phyloP scores from a whole-genome alignment of 2,329 filamentous ascomycete species.

The Aspergillus arachidicola region DNA sequence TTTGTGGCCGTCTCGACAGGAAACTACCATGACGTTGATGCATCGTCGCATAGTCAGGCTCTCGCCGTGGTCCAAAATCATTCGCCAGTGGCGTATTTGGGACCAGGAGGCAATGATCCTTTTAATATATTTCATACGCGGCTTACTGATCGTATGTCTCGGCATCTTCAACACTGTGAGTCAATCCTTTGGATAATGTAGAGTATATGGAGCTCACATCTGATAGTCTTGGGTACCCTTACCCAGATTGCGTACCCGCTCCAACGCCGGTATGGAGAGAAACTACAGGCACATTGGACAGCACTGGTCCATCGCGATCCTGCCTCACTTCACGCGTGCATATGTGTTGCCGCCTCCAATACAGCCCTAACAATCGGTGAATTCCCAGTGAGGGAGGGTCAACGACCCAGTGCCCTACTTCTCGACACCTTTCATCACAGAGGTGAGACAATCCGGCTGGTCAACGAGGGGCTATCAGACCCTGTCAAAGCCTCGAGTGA shows the following conservation, averaged over 20 bases:
- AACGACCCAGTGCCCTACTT: conserved; percentile 33
- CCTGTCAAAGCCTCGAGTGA: conserved; percentile 42
- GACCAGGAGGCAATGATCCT: conserved; percentile 37
- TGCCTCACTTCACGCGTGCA: conserved; percentile 39
- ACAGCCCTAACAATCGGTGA: conserved; percentile 36
- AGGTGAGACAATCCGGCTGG: conserved; percentile 42
- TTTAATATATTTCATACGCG: conserved; percentile 39
- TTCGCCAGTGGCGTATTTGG: conserved; percentile 32
- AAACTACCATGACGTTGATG: conserved; percentile 19
- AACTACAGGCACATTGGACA: conserved; percentile 39
- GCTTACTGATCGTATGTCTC: conserved; percentile 41
- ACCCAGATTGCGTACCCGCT: conserved; percentile 40
- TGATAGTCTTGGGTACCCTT: conserved; percentile 38
- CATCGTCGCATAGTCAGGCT: conserved; percentile 14
- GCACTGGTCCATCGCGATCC: conserved; percentile 39
- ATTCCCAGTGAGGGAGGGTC: conserved; percentile 37
- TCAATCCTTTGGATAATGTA: neutral
- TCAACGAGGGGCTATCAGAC: conserved; percentile 42
- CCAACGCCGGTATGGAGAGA: conserved; percentile 36
- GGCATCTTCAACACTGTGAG: conserved; percentile 41
- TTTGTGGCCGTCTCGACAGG: conserved; percentile 12
- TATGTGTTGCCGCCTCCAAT: conserved; percentile 42
- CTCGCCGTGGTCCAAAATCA: conserved; percentile 1
- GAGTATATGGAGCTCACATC: conserved; percentile 11
- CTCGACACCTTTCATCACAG: conserved; percentile 43